Conservation (phyloP, 1,284 basidiomycete species). For the Cutaneotrichosporon sp. region DNA sequence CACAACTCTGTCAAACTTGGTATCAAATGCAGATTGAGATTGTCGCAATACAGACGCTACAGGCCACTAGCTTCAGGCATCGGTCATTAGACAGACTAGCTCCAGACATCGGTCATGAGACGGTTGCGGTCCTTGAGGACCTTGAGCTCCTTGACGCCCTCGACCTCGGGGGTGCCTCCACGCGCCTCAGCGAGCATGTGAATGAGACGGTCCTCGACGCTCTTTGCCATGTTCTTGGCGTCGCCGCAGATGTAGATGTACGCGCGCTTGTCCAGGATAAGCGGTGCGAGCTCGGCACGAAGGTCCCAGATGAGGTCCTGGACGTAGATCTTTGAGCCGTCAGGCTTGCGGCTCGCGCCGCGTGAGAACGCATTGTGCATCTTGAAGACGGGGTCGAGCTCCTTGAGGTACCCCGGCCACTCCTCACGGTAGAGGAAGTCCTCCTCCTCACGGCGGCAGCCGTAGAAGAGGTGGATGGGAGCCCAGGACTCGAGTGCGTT, state of each 20-base stretch:
- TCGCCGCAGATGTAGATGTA: constrained; percentile 96
- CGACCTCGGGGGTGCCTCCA: constrained; percentile 77
- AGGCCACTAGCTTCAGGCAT: neutral
- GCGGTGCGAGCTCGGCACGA: constrained; percentile 74
- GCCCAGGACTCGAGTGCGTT: constrained; percentile 95
- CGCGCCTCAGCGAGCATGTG: constrained; percentile 90
- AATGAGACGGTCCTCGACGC: constrained; percentile 83
- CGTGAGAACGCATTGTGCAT: constrained; percentile 88
- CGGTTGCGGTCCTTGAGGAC: constrained; percentile 78
- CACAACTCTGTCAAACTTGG: neutral
- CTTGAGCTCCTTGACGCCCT: constrained; percentile 87
- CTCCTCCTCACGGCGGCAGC: constrained; percentile 79
- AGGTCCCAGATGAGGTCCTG: constrained; percentile 93
- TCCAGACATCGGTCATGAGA: constrained; percentile 49
- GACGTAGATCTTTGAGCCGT: constrained; percentile 92
- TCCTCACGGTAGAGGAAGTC: constrained; percentile 95
- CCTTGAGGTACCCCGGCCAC: constrained; percentile 82
- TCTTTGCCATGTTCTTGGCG: constrained; percentile 92
- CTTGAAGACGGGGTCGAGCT: constrained; percentile 85
- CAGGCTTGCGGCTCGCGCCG: constrained; percentile 71
- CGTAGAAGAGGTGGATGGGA: constrained; percentile 90
- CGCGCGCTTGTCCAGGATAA: constrained; percentile 88
- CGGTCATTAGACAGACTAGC: constrained; percentile 25
- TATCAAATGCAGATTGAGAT: constrained; percentile 9
- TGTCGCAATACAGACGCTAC: neutral